A percentile compares a stretch with the other conserved stretches of the same genome.
Conservation (phyloP, 1,284 basidiomycete genomes). For the Tetrapyrgos nigripes region DNA sequence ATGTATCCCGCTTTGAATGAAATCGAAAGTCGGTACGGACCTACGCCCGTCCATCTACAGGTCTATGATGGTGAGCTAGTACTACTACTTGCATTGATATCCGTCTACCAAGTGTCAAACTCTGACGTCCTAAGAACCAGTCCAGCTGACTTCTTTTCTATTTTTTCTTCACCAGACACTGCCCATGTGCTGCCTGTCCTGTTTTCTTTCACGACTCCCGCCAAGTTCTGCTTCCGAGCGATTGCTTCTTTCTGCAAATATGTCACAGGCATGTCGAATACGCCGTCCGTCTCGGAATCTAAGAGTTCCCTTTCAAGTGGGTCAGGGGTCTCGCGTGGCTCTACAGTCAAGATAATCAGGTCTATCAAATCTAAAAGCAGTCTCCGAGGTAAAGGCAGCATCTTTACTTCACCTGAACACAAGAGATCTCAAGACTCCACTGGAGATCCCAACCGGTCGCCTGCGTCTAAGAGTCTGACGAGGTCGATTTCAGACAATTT, state of each 20-base stretch:
- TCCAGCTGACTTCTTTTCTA: neutral
- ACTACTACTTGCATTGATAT: slow-evolving; percentile 8
- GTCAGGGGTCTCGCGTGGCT: no score
- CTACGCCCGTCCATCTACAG: slow-evolving; percentile 93
- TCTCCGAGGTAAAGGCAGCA: neutral
- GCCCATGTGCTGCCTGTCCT: slow-evolving; percentile 81
- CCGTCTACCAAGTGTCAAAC: slow-evolving; percentile 5
- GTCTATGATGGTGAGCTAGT: slow-evolving; percentile 80
- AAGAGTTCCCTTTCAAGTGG: slow-evolving; percentile 11
- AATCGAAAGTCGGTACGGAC: slow-evolving; percentile 66
- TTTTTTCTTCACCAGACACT: slow-evolving; percentile 50
- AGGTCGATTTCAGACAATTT: slow-evolving; percentile 6
- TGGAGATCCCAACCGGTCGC: neutral
- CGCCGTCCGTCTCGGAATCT: slow-evolving; percentile 19
- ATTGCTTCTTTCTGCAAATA: slow-evolving; percentile 73
- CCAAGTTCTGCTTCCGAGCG: slow-evolving; percentile 78
- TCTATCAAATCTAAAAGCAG: neutral
- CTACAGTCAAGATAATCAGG: neutral
- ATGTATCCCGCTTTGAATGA: slow-evolving; percentile 72
- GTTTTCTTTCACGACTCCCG: slow-evolving; percentile 85
- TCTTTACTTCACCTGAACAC: neutral
- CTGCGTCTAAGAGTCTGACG: slow-evolving; percentile 8
- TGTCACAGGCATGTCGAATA: slow-evolving; percentile 55
- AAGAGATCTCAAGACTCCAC: neutral
- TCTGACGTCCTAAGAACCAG: neutral